A percentile compares a stretch with the other conserved stretches of the same genome.
Conservation (phyloP, 192 early-diverging fungal genomes). For the Linnemannia elongata region DNA sequence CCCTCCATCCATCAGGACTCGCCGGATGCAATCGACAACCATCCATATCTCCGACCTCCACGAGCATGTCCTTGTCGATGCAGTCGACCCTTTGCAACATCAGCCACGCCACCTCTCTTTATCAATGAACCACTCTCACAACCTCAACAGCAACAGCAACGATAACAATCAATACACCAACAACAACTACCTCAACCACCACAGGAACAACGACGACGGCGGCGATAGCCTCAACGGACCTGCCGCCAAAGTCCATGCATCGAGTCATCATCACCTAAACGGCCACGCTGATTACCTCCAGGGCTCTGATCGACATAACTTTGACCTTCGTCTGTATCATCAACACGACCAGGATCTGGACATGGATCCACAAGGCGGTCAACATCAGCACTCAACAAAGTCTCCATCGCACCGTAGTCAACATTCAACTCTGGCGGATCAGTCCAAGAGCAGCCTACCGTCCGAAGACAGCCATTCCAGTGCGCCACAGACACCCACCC, state of each 20-base stretch:
- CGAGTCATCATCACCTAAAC: conserved; percentile 1
- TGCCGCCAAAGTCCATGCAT: background rate
- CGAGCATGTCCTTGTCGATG: conserved; percentile 48
- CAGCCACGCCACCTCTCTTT: conserved; percentile 31
- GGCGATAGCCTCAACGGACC: background rate
- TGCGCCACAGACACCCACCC: background rate
- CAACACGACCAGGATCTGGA: background rate
- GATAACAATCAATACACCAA: background rate
- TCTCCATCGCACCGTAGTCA: background rate
- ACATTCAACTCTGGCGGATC: conserved; percentile 14
- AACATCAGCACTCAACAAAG: conserved; percentile 7
- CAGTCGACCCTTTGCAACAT: conserved; percentile 21
- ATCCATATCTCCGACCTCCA: conserved; percentile 30
- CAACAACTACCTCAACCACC: background rate
- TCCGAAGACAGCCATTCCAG: background rate
- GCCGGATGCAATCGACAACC: conserved; percentile 41
- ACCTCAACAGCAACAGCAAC: background rate
- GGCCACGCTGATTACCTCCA: background rate
- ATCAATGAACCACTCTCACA: conserved; percentile 40
- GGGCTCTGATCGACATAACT: background rate
- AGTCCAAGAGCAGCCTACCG: background rate
- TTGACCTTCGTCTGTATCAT: background rate
- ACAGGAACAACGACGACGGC: background rate
- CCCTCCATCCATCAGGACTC: conserved; percentile 8
- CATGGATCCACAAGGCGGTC: conserved; percentile 16